Base-by-base conservation (phyloP, 805 yeast species). In the Ogataea salicorniae region DNA sequence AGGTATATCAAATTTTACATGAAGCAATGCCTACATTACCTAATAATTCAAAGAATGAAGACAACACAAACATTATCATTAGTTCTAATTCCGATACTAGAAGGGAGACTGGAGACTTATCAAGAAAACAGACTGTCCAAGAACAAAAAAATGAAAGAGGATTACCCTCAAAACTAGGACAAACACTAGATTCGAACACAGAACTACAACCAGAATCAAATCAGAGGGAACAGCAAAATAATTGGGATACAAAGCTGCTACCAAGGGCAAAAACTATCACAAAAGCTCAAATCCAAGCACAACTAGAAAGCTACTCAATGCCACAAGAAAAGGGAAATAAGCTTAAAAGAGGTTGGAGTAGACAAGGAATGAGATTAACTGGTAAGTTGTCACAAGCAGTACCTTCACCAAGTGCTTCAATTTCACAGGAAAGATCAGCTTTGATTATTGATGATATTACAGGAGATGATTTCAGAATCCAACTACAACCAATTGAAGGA, bases 31-130 rank as follows among this genome's bases (percentile, higher is more conserved):
- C 4, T 39, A 2, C 23, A 42, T 18, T 42, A 39, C 20, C 17
- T 33, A 2, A 2, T 13, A 3, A 14, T 46, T 13, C 55, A 47
- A 39, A 46, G 54, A 23, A 54, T 49, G 36, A 46, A 40, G 29
- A 54, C 57, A 5, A 47, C 54, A 18, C 52, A 56, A 37, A 54
- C 57, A 31, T 15, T 54, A 14, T 52, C 58, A 18, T 43, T 57
- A 41, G 37, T 45, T 41, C 37, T 55, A 46, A 43, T 55, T 26
- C 56, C 56, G 15, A 35, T 53, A 38, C 43, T 53, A 35, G 54
- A 51, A 31, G 43, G 34, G 26, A 39, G 39, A 15, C 18, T 37
- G 42, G 44, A 38, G 9, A 13, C 22, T 15, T 17, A 13, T 22
- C 36, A 20, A 34, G 16, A 7, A 34, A 22, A 13, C 31, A 26